Percentiles rank a stretch among this genome's conserved stretches.
These are phyloP conservation scores for Eimeria acervulina DNA, from an alignment of 169 alveolate species.

Conservation along the genomic window DNA sequence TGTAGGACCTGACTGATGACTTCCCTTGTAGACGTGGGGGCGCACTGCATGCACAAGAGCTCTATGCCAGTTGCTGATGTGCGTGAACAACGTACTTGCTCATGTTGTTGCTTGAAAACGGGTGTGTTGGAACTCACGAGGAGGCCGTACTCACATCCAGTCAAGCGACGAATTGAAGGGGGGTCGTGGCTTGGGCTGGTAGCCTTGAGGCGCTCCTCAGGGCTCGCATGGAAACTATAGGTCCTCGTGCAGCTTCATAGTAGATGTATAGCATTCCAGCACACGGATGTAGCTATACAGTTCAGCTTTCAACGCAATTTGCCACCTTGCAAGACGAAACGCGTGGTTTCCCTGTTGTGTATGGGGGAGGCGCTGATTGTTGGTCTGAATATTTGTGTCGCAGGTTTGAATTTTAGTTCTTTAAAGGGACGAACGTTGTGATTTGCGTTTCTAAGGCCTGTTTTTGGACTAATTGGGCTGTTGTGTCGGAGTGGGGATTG, in stretches of 20 bases:
- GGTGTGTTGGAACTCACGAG: conserved; percentile 43
- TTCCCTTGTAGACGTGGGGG: conserved; percentile 42
- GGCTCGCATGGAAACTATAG: no score
- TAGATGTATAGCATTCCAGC: neutral
- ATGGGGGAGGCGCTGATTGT: neutral
- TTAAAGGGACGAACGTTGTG: neutral
- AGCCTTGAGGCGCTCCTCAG: neutral
- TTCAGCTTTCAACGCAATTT: neutral
- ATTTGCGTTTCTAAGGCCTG: neutral
- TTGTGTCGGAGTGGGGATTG: neutral
- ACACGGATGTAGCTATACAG: neutral
- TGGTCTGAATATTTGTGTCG: neutral
- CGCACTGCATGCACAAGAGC: conserved; percentile 48
- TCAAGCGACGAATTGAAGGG: neutral
- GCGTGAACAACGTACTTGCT: conserved; percentile 41
- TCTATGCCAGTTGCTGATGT: neutral
- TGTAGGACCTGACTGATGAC: conserved; percentile 31
- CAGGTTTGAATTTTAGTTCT: neutral
- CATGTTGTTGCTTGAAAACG: conserved; percentile 28
- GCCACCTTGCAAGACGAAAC: neutral
- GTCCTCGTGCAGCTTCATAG: neutral
- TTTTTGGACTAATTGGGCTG: neutral
- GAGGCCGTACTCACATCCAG: neutral
- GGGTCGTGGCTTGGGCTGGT: neutral
- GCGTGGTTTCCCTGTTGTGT: neutral